Conservation (phyloP, 2,329 filamentous ascomycete species). For the Teratosphaeria pseudoeucalypti region DNA sequence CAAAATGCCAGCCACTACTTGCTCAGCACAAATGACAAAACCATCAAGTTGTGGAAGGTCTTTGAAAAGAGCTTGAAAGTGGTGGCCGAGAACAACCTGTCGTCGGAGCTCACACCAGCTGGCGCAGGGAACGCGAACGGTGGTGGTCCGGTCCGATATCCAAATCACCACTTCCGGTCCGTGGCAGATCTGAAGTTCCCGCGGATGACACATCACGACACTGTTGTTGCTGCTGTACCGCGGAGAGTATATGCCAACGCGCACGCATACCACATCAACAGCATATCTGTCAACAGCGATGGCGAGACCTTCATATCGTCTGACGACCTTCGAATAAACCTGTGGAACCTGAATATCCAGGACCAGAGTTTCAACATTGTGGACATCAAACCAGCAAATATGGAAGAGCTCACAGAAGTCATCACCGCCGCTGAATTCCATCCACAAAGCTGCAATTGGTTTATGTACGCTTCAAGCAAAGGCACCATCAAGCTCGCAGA, state of each 20-base stretch:
- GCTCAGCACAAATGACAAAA: conserved; percentile 98
- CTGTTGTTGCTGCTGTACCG: conserved; percentile 91
- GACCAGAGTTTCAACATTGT: conserved; percentile 99
- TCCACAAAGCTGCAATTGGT: conserved; percentile 95
- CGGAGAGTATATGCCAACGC: conserved; percentile 96
- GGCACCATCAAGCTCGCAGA: conserved; percentile 98
- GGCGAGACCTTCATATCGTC: conserved; percentile 99
- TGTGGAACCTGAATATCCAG: conserved; percentile 99
- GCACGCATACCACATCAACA: conserved; percentile 99
- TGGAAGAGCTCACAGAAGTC: conserved; percentile 98
- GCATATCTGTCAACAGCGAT: conserved; percentile 99
- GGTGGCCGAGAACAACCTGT: conserved; percentile 96
- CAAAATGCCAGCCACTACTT: conserved; percentile 98
- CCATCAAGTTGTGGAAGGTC: conserved; percentile 99
- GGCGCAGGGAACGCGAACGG: conserved; percentile 54
- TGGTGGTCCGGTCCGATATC: conserved; percentile 66
- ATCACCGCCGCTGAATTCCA: conserved; percentile 98
- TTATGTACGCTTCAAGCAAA: conserved; percentile 99
- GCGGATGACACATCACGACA: conserved; percentile 94
- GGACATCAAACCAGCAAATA: conserved; percentile 98
- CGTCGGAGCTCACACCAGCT: conserved; percentile 78
- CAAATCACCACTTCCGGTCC: conserved; percentile 65
- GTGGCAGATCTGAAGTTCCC: conserved; percentile 82
- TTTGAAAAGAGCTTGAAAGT: conserved; percentile 99
- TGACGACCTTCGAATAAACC: conserved; percentile 92